A percentile compares a stretch with the other conserved stretches of the same genome.
These are phyloP conservation scores for Lactarius trivialis DNA, from an alignment of 768 basidiomycete genomes.

Conservation along the genomic window DNA sequence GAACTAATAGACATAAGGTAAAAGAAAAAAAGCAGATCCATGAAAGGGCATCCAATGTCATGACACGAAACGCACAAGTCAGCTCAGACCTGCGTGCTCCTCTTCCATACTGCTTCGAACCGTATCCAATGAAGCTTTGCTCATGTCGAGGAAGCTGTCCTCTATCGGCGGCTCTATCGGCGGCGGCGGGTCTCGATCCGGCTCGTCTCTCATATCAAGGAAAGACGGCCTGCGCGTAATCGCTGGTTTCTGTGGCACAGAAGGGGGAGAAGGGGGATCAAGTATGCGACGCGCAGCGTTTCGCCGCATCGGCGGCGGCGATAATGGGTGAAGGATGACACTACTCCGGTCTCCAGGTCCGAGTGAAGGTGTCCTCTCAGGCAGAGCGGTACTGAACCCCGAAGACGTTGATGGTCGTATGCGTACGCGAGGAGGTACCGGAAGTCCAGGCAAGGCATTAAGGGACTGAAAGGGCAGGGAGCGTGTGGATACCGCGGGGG, in stretches of 20 bases:
- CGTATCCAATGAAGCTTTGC: conserved; percentile 37
- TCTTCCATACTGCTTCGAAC: conserved; percentile 33
- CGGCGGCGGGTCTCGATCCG: conserved; percentile 19
- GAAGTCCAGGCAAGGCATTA: conserved; percentile 35
- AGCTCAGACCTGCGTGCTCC: neutral
- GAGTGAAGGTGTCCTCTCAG: conserved; percentile 14
- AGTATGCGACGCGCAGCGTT: conserved; percentile 8
- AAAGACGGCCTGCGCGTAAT: conserved; percentile 67
- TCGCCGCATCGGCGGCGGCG: conserved; percentile 31
- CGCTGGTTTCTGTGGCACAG: conserved; percentile 33
- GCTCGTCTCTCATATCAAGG: conserved; percentile 51
- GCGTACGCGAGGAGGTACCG: conserved; percentile 48
- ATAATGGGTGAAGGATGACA: conserved; percentile 31
- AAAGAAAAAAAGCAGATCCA: neutral
- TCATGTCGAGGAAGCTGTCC: conserved; percentile 39
- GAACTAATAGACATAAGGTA: conserved; percentile 20
- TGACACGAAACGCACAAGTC: neutral
- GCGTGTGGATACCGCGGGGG: neutral
- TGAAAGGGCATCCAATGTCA: neutral
- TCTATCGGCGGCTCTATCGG: conserved; percentile 27
- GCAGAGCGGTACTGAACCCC: neutral
- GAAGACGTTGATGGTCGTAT: conserved; percentile 17
- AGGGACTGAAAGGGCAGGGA: conserved; percentile 25
- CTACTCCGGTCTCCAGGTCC: conserved; percentile 24
- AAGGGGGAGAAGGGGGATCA: conserved; percentile 16